phyloP scores from a whole-genome alignment of 2,329 filamentous ascomycete genomes.

The Penicillium olsonii region DNA sequence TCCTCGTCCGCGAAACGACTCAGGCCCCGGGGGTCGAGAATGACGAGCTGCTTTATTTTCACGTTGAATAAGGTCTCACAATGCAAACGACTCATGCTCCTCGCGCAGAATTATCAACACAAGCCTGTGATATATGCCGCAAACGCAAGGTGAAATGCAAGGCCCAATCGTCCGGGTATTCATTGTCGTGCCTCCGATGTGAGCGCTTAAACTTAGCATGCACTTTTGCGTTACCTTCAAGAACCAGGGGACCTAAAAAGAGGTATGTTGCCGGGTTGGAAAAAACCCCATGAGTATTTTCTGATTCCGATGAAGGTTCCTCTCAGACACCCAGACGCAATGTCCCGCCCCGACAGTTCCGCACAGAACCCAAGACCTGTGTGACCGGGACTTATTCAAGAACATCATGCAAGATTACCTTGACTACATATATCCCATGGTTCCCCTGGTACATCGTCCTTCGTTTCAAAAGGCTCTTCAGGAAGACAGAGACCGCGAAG shows the following conservation, averaged over 20 bases:
- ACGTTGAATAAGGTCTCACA: background rate
- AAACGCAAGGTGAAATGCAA: constrained; percentile 12
- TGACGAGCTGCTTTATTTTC: no score
- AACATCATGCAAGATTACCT: constrained; percentile 20
- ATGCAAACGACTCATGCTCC: background rate
- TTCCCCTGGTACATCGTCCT: constrained; percentile 17
- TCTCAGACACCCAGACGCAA: background rate
- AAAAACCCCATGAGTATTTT: no score
- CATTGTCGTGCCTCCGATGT: constrained; percentile 12
- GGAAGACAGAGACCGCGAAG: constrained; percentile 6
- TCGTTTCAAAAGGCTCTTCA: constrained; percentile 13
- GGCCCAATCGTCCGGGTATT: background rate
- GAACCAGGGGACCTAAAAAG: constrained; percentile 16
- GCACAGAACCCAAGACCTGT: constrained; percentile 14
- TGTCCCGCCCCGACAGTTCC: background rate
- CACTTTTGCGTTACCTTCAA: constrained; percentile 17
- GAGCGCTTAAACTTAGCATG: constrained; percentile 14
- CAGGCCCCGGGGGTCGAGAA: no score
- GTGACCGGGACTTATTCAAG: constrained; percentile 12
- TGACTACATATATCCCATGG: constrained; percentile 13
- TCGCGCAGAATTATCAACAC: background rate
- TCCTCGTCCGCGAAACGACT: background rate
- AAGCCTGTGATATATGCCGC: constrained; percentile 14
- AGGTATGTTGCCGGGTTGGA: constrained; percentile 2
- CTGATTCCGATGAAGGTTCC: no score